Evolutionary conservation across 495 filamentous ascomycete genomes (phyloP).

Genomic region (Sporormia fimetaria): DNA sequence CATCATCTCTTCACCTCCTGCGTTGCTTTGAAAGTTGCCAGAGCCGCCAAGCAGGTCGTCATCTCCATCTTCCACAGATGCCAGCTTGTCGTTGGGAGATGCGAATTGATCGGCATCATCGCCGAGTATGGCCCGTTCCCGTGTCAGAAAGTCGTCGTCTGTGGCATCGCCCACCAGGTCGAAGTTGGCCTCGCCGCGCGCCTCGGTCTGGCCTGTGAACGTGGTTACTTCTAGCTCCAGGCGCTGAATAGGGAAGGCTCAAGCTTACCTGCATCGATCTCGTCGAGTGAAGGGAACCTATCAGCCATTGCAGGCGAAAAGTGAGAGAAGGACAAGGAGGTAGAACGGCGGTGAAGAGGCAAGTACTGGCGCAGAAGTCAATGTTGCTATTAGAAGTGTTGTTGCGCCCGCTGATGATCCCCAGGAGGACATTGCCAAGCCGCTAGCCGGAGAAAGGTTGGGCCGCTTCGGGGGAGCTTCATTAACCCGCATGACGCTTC

Average conservation of each 20-base stretch:
- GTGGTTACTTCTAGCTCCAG: conserved; percentile 5
- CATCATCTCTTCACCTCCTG: conserved; percentile 42
- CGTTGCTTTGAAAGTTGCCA: conserved; percentile 30
- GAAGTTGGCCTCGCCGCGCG: conserved; percentile 32
- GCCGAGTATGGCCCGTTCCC: conserved; percentile 78
- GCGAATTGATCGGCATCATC: conserved; percentile 89
- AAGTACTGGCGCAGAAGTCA: no score
- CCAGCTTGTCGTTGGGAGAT: conserved; percentile 56
- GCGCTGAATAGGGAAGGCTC: conserved; percentile 18
- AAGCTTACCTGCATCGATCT: conserved; percentile 76
- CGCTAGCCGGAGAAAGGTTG: neutral
- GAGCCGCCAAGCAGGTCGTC: conserved; percentile 62
- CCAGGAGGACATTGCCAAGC: no score
- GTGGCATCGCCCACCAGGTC: conserved; percentile 36
- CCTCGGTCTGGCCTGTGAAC: conserved; percentile 48
- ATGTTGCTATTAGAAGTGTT: no score
- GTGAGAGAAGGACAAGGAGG: neutral
- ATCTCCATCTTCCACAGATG: conserved; percentile 48
- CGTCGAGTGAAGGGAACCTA: conserved; percentile 91
- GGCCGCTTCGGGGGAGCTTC: conserved; percentile 1
- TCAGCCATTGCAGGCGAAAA: conserved; percentile 63
- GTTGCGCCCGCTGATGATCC: no score
- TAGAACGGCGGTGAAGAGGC: no score
- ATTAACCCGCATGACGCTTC: neutral
- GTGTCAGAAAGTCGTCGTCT: conserved; percentile 70